Conservation (phyloP, 805 yeast genomes). For the Yamadazyma sp. region DNA sequence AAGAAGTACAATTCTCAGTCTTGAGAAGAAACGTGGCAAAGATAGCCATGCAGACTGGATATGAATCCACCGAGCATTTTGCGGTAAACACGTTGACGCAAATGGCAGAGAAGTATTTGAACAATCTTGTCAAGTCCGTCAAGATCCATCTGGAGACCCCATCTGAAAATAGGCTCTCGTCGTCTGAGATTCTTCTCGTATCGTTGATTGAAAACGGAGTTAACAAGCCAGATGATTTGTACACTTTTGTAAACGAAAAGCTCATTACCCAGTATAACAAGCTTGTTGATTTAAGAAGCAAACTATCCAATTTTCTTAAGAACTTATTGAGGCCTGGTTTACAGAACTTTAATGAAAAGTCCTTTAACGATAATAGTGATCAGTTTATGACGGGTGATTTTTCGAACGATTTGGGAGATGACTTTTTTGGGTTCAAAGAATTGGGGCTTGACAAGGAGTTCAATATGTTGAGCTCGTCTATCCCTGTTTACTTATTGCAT, state of each 20-base stretch:
- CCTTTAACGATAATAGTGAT: conserved; percentile 86
- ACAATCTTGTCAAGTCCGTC: conserved; percentile 69
- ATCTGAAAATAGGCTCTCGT: conserved; percentile 42
- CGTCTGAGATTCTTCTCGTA: conserved; percentile 51
- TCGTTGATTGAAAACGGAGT: conserved; percentile 86
- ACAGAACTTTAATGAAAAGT: conserved; percentile 71
- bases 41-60: conserved; percentile 87
- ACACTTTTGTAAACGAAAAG: conserved; percentile 71
- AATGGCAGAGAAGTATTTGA: conserved; percentile 76
- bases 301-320: conserved; percentile 69
- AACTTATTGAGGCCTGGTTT: conserved; percentile 80
- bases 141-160: conserved; percentile 69
- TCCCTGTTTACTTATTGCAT: conserved; percentile 86
- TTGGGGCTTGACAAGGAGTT: conserved; percentile 91
- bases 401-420: conserved; percentile 91
- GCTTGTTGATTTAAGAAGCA: conserved; percentile 63
- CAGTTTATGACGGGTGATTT: conserved; percentile 95
- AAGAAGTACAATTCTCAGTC: conserved; percentile 62
- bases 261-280: conserved; percentile 67
- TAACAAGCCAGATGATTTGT: conserved; percentile 71
- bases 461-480: conserved; percentile 76
- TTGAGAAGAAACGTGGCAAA: conserved; percentile 72
- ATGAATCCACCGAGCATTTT: conserved; percentile 74
- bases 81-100: conserved; percentile 82
- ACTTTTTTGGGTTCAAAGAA: conserved; percentile 95